Evolutionary conservation across 1,284 basidiomycete genomes (phyloP), one percentile per base, ranked within the genome.

Genomic region (Anthracocystis setariae): DNA sequence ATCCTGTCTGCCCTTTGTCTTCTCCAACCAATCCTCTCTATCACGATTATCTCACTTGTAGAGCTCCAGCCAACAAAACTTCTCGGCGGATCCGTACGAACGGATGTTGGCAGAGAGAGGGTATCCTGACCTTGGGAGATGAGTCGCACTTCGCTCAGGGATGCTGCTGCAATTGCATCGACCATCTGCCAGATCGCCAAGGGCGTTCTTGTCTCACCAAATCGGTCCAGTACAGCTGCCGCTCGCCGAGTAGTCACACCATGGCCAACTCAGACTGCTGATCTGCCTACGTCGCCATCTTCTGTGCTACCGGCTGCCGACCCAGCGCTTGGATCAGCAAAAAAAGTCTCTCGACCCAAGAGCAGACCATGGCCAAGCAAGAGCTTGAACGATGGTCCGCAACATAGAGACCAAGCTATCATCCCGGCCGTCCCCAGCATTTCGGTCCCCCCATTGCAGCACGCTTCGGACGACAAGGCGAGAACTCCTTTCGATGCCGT

Each of bases 161-260:
- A 74, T 56, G 67, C 64, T 29, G 68, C 67, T 10, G 64, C 60
- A 18, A 65, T 71, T 46, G 72, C 68, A 46, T 74, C 67, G 17
- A 65, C 67, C 25, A 24, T 73, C 17, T 67, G 55, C 39, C 48
- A 58, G 27, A 64, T 74, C 39, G 62, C 63, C 33, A 71, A 64
- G 25, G 55, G 56, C 29, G 54, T 66, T n/a, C 38, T 67, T 4
- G n/a, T 71, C 13, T 45, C 66, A 13, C 48, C 72, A 3, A 49
- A 56, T 18, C 57, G 59, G 39, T 39, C 57, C 5, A 46, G 45
- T 7, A 38, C 39, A 32, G 39, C 63, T 12, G 42, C 52, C 5
- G 23, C 27, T 15, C 39, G 46, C 5, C 49, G 48, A 9, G 40
- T 56, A 29, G 38, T 40, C 21, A 47, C 52, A 29, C 64, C 64